Evolutionary conservation across 257 asterid species (phyloP).

Genomic region (Solanum pinnatisectum): DNA sequence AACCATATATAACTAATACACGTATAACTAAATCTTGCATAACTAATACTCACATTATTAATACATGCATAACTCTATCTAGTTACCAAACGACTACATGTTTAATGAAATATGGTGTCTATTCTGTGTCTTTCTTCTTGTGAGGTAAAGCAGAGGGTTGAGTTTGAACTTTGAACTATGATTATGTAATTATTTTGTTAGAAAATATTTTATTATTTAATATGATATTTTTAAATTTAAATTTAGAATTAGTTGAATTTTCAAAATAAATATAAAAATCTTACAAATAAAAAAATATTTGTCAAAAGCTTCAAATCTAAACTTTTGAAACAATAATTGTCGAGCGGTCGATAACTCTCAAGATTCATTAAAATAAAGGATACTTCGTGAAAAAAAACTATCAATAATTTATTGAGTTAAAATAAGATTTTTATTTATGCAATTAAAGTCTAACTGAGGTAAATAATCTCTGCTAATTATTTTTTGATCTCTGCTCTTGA

Average conservation of each 20-base stretch:
- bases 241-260: too few species aligned
- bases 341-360: not conserved
- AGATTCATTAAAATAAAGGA: not conserved
- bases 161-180: rapidly evolving
- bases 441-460: not conserved
- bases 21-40: too few species aligned
- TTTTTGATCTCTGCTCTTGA: too few species aligned
- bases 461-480: not conserved
- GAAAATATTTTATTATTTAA: too few species aligned
- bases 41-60: too few species aligned
- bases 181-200: not conserved
- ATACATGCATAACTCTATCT: too few species aligned
- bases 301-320: not conserved
- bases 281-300: not conserved
- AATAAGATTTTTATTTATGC: not conserved
- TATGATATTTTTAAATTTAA: too few species aligned
- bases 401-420: not conserved
- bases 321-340: not conserved
- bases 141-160: not conserved
- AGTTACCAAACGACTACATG: too few species aligned
- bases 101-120: not conserved
- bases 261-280: not conserved
- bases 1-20: too few species aligned
- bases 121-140: not conserved
- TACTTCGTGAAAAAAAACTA: not conserved